Evolutionary conservation across 805 yeast genomes (phyloP), one percentile per base, ranked within the genome.

Genomic region (Wickerhamiella allomyrinae): DNA sequence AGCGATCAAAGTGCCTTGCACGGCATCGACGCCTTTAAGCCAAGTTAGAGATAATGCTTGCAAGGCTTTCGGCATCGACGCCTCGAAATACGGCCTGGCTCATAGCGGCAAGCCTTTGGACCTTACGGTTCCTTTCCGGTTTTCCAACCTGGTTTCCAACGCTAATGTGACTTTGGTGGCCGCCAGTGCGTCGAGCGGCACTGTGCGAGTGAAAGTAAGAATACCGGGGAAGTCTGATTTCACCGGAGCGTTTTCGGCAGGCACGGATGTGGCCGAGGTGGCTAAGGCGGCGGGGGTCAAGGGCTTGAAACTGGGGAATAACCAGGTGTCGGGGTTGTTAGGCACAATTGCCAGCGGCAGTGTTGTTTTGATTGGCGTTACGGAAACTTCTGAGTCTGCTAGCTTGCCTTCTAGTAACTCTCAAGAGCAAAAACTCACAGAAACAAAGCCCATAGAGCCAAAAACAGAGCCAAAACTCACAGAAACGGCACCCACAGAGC

Each of bases 21-120:
- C 44, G n/a, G 48, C 54, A 15, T 41, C 48, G 19, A 46, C 52
- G 33, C 39, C 34, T 29, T 41, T 52, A 7, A 40, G 41, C 17
- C 40, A 45, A 20, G 45, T 51, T 8, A 41, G 54, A 11, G 49
- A 48, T 41, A 29, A 39, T n/a, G 51, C 47, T 7, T 52, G 56
- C 36, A 24, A 10, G 13, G 36, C 35, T 19, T 40, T 49, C 8
- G 37, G 44, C 7, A 36, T 45, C 8, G 41, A 23, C 11, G n/a
- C 42, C 3, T 37, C 35, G n/a, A 40, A 47, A 14, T 44, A 41
- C 34, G 44, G 41, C 29, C 47, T 53, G 20, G 15, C 36, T 11
- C 40, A 41, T 29, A 44, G 42, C 15, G 46, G 47, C 27, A 49
- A 49, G 34, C 41, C 35, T 29, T 40, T 53, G 4, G 57, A 51